Conservation (phyloP, 306 rosid species). For the Vigna mungo region DNA sequence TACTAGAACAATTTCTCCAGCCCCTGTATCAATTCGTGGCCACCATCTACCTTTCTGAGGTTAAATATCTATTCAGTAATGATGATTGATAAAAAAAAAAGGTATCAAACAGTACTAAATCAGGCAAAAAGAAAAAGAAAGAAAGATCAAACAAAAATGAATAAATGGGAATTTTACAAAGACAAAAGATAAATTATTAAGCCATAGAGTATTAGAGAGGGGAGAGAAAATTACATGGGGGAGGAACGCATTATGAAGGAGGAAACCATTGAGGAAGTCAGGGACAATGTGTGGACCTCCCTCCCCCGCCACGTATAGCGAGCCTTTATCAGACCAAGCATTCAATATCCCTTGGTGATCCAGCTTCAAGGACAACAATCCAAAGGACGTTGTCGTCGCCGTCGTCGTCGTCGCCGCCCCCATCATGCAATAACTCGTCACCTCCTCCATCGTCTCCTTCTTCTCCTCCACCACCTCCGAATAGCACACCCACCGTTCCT, state of each 20-base stretch:
- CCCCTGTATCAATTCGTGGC: neutral
- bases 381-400: conserved; percentile 48
- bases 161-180: neutral
- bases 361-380: conserved; percentile 73
- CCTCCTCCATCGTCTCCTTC: conserved; percentile 62
- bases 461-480: conserved; percentile 85
- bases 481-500: conserved; percentile 89
- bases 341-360: conserved; percentile 81
- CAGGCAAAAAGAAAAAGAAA: neutral
- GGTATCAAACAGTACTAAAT: neutral
- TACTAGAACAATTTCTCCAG: neutral
- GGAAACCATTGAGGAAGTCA: conserved; percentile 46
- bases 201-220: neutral
- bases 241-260: conserved; percentile 17
- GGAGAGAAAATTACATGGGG: conserved; percentile 53
- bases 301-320: conserved; percentile 66
- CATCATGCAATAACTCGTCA: conserved; percentile 43
- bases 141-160: neutral
- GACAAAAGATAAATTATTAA: neutral
- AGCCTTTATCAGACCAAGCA: conserved; percentile 90
- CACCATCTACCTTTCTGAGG: neutral
- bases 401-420: conserved; percentile 39
- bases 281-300: conserved; percentile 74
- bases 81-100: neutral
- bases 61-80: neutral